Evolutionary conservation across 805 yeast species (phyloP), one percentile per base, ranked within the genome.

Genomic region (Yarrowia sp.): DNA sequence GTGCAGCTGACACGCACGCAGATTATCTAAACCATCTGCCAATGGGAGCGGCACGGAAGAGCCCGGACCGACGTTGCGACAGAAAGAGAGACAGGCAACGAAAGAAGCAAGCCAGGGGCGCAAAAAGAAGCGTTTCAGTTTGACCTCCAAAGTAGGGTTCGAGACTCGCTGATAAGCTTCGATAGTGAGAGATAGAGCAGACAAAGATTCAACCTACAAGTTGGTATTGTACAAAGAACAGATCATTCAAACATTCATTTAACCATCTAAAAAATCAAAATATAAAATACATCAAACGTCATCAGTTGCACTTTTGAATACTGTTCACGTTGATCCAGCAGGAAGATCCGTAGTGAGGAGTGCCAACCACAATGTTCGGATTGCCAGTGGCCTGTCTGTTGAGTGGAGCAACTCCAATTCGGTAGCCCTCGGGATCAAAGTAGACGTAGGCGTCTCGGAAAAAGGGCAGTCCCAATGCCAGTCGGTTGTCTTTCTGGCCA

Each of bases 21-120:
- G 64, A 58, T 58, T 58, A 58, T 58, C 64, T 40, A 58, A 43
- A 58, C 39, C 49, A 58, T 58, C 64, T 58, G 36, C 64, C 64
- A 58, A 58, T 58, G 50, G 39, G 40, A 43, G n/a, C 13, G 9
- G n/a, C 44, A 38, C 60, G 63, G 33, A 17, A n/a, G 34, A 19
- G 34, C 13, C 34, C 33, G 58, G 58, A 12, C 3, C 33, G 43
- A 15, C 6, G 3, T 2, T 24, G 50, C 14, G 4, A 9, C 20
- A 47, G 3, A 47, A 30, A 33, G 38, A 34, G n/a, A 50, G 40
- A 34, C 20, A 33, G 55, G 14, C 19, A 12, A 2, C 40, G 3
- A 34, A 33, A 33, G 24, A 17, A 33, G 55, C 52, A 46, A 46
- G 17, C 19, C 52, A 46, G 34, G 36, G 36, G 36, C 17, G 17